Base-by-base conservation (phyloP, 352 stramenopile species). In the Globisporangium cederbergense region DNA sequence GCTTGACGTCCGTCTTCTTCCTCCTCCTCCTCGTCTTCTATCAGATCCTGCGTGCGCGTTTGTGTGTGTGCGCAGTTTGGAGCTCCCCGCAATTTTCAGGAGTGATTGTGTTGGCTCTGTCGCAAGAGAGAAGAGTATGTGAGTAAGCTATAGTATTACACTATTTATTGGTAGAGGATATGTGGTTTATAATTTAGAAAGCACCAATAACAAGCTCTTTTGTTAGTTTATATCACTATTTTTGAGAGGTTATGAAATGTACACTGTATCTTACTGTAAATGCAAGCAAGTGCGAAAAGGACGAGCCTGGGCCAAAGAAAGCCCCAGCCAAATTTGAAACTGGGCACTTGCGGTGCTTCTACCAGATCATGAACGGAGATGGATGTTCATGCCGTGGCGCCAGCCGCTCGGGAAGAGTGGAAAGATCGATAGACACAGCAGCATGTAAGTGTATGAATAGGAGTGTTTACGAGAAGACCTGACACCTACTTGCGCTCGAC, bases 1-100 rank as follows among this genome's bases (percentile, higher is more conserved):
- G 16, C 49, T 47, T 47, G 54, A 4, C 14, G n/a, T 45, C 20
- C 30, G 47, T 54, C 70, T 49, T 76, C 54, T 34, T 60, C 38
- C 11, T 49, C 16, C 14, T 20, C 52, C 25, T 59, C 53, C 18
- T 60, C 32, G 10, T 60, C 38, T 11, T 47, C 54, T 38, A 55
- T 55, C 49, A 55, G 49, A 38, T 55, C 9, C 47, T 52, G 45
- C 3, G 45, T 51, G 45, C 7, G 18, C 20, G 45, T 52, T 52
- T 52, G 18, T 52, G 47, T 30, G 22, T 55, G 49, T 30, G 25
- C 49, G 25, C 49, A 55, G 49, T 38, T 55, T 49, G 43, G 43
- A 49, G 43, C 43, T 49, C 43, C 42, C 18, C 16, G 43, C 43
- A 49, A 20, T 49, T 49, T 49, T 49, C 43, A 49, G 4, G 43